Base-by-base conservation (phyloP, 75 land plant genomes). In the Azolla pinnata region DNA sequence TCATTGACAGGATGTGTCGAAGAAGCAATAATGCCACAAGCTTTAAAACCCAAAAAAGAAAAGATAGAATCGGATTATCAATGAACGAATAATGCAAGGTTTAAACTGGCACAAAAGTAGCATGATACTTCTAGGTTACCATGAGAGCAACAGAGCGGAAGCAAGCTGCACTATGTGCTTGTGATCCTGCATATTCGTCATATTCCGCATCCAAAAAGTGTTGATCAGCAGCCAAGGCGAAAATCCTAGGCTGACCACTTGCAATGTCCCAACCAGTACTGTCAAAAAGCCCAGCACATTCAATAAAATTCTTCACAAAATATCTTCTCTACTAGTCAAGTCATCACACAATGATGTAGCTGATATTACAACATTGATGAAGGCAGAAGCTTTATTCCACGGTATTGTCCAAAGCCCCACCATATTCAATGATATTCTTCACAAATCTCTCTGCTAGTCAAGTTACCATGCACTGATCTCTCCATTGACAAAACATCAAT, bases 141-240 rank as follows among this genome's bases (percentile, higher is more conserved):
- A 87, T 84, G 10, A 87, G 70, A 60, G 78, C 84, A 42, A 79
- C 88, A 20, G 86, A 87, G 3, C 92, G 88, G 69, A 76, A 81
- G 67, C 87, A 87, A 2, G 89, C 82, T 58, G 88, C 88, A 61
- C 88, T 78, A 67, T 83, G 81, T 34, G 79, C 80, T 78, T 76
- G 83, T 12, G 82, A 59, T 53, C 70, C 80, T 44, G 85, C 77
- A 71, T 79, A 87, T 2, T 87, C 92, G 63, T 87, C 85, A 72
- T 87, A 84, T 14, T 87, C 92, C 28, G 81, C 72, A 21, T 84
- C 92, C 49, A 87, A 54, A 30, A 81, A 74, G 47, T 84, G 84
- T 23, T 82, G 83, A 31, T 87, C 84, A 10, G 92, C 85, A 34
- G 88, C 88, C 79, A 83, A 58, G 2, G 88, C 85, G 60, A 81